Evolutionary conservation across 1,284 basidiomycete species (phyloP), one percentile per base, ranked within the genome.

Genomic region (Leccinum laetum): DNA sequence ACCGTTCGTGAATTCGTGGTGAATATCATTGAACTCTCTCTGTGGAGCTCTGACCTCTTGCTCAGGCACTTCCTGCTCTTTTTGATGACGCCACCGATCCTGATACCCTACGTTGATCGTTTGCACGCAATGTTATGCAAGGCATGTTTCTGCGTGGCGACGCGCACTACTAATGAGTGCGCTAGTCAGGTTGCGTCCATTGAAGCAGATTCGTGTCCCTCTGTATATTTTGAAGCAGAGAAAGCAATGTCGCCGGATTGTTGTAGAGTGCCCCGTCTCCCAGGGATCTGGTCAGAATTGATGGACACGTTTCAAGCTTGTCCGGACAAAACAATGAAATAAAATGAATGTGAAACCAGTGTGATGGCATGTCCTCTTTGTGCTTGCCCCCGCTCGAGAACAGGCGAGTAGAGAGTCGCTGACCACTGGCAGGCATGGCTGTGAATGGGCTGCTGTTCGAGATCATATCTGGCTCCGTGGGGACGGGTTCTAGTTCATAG

Each of bases 201-300:
- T 92, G 64, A 93, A 94, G 75, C 94, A 97, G 80, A 97, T 98
- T 73, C 92, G 94, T 67, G 91, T 95, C 3, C 11, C n/a, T n/a
- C n/a, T n/a, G n/a, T n/a, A n/a, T n/a, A n/a, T n/a, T n/a, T n/a
- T n/a, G n/a, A n/a, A n/a, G n/a, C n/a, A n/a, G n/a, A n/a, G n/a
- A n/a, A n/a, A n/a, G n/a, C n/a, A n/a, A n/a, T n/a, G n/a, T n/a
- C n/a, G n/a, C n/a, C n/a, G n/a, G n/a, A n/a, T n/a, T n/a, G n/a
- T n/a, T n/a, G n/a, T n/a, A n/a, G n/a, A n/a, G n/a, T 49, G 46
- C 18, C 46, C 72, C 72, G 52, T 65, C 60, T 73, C 62, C 72
- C 72, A 64, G 72, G 72, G 16, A 75, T 66, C 60, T 64, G 72
- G 73, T 61, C n/a, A 10, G 60, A 58, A 26, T 61, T 37, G 61